Evolutionary conservation across 305 asterid genomes (phyloP).

Genomic region (Euphrasia arctica): DNA sequence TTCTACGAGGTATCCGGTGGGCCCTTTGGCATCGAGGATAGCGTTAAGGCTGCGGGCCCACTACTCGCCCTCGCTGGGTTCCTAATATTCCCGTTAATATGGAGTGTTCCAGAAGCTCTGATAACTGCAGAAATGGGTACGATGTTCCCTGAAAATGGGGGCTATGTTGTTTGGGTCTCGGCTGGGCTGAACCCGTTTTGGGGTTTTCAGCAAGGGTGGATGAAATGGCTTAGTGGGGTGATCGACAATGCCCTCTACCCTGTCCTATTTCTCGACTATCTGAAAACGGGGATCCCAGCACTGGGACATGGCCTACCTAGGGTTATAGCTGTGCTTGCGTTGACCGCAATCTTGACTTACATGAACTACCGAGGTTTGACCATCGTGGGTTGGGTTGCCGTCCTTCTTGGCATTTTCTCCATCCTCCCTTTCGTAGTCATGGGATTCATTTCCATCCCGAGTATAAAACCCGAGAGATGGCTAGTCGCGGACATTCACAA

Average conservation of each 20-base stretch:
- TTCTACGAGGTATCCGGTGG: conserved; percentile 96
- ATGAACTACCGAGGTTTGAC: conserved; percentile 9
- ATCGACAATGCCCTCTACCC: conserved; percentile 8
- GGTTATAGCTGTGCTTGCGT: background rate
- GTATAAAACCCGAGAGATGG: conserved; percentile 2
- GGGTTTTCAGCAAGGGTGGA: conserved; percentile 10
- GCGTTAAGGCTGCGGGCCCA: conserved; percentile 1
- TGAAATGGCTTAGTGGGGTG: conserved; percentile 12
- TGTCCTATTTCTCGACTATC: background rate
- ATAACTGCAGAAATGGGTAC: conserved; percentile 5
- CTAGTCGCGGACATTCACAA: background rate
- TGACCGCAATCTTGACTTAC: background rate
- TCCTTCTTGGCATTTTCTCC: background rate
- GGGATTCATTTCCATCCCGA: conserved; percentile 7
- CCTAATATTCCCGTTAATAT: background rate
- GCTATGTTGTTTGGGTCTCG: background rate
- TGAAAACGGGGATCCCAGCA: background rate
- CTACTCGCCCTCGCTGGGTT: conserved; percentile 2
- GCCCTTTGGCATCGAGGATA: conserved; percentile 77
- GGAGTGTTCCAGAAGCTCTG: conserved; percentile 1
- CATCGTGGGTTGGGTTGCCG: conserved; percentile 6
- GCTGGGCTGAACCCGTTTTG: conserved; percentile 1
- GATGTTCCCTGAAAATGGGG: conserved; percentile 2
- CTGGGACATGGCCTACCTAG: background rate
- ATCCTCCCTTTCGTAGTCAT: background rate